phyloP scores from a whole-genome alignment of 106 monocot species.

The Dactylorhiza incarnata region DNA sequence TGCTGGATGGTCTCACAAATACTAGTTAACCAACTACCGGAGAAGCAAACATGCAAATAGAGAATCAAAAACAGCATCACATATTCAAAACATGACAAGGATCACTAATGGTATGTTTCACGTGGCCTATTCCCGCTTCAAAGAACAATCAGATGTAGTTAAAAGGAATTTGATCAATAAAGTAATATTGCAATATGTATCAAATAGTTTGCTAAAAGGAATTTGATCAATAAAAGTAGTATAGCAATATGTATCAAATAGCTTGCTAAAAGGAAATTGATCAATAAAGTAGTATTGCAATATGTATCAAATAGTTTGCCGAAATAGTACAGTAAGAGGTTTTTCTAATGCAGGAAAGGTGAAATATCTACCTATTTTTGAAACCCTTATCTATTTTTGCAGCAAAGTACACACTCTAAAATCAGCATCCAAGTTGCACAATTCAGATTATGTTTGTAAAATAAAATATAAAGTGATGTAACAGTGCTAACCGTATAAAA shows the following conservation, averaged over 20 bases:
- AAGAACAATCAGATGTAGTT: not conserved
- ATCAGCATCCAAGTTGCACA: not conserved
- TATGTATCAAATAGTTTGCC: not conserved
- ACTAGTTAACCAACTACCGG: not conserved
- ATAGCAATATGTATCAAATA: not conserved
- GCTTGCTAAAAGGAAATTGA: not conserved
- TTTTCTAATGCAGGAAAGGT: not conserved
- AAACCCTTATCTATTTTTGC: not conserved
- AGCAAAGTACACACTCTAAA: not conserved
- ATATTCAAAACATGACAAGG: not conserved
- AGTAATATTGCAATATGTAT: no score
- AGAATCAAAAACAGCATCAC: not conserved
- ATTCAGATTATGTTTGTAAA: not conserved
- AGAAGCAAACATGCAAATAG: not conserved
- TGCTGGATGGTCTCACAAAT: not conserved
- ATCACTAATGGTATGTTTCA: constrained; percentile 1
- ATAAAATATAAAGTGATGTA: not conserved
- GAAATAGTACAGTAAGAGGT: not conserved
- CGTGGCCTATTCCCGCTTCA: not conserved
- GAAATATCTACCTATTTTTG: not conserved
- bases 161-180: no score
- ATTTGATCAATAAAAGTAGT: not conserved
- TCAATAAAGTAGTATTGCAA: not conserved
- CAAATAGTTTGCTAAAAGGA: not conserved
- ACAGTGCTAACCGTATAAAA: not conserved